Percentiles rank a stretch among this genome's conserved stretches.
Evolutionary conservation across 352 stramenopile species (phyloP).

Genomic region (Phytophthora tubulina): DNA sequence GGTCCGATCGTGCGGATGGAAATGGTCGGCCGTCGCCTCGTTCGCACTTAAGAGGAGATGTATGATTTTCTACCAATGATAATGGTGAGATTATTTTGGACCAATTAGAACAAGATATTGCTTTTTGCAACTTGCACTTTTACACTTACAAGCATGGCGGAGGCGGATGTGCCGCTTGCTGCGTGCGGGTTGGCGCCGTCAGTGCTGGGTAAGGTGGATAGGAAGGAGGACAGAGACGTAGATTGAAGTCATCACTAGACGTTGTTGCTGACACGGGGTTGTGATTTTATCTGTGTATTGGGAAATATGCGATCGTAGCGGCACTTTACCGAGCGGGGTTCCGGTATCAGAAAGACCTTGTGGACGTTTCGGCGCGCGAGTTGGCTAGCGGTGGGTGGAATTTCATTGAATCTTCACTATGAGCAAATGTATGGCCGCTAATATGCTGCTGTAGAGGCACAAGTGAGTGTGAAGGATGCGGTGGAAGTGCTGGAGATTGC

Average conservation of each 20-base stretch:
- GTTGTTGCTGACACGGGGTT: background rate
- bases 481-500: slow-evolving; percentile 42
- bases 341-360: slow-evolving; percentile 64
- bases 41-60: slow-evolving; percentile 28
- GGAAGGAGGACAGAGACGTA: background rate
- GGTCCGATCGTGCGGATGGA: slow-evolving; percentile 44
- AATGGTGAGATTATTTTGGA: background rate
- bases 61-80: slow-evolving; percentile 42
- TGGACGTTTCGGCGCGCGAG: slow-evolving; percentile 58
- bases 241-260: background rate
- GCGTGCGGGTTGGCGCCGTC: slow-evolving; percentile 70
- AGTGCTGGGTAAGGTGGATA: slow-evolving; percentile 49
- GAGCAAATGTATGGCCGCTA: background rate
- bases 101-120: slow-evolving; percentile 6
- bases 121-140: slow-evolving; percentile 24
- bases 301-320: slow-evolving; percentile 33
- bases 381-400: slow-evolving; percentile 56
- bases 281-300: background rate
- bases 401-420: too few relatives aligned
- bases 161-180: slow-evolving; percentile 48
- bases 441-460: slow-evolving; percentile 43
- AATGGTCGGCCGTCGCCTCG: slow-evolving; percentile 54
- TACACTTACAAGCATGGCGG: slow-evolving; percentile 18
- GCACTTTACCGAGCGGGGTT: slow-evolving; percentile 72
- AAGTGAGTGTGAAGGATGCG: slow-evolving; percentile 53